phyloP scores from a whole-genome alignment of 2,329 filamentous ascomycete species.

The Cercospora sesami region DNA sequence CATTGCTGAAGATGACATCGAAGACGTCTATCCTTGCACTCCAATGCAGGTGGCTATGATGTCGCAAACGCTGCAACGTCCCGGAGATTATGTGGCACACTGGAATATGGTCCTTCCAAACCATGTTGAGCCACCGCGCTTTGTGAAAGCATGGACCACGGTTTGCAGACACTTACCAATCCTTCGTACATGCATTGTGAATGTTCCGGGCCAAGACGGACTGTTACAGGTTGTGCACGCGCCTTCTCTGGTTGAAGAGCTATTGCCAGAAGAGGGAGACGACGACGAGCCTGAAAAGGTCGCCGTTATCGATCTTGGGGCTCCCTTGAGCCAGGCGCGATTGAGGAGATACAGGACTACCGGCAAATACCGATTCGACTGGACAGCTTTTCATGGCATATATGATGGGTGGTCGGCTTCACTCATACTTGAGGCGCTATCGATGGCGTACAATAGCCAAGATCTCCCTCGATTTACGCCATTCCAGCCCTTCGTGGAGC shows the following conservation, averaged over 20 bases:
- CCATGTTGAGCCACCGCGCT: conserved; percentile 36
- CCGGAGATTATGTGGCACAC: conserved; percentile 56
- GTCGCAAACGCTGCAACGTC: conserved; percentile 53
- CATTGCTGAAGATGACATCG: conserved; percentile 27
- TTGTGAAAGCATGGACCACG: conserved; percentile 42
- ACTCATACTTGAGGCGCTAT: conserved; percentile 39
- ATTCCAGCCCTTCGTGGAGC: conserved; percentile 9
- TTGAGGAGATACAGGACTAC: not conserved
- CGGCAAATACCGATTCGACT: not conserved
- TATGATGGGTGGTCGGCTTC: conserved; percentile 45
- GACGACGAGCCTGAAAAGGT: not conserved
- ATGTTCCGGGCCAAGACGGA: conserved; percentile 14
- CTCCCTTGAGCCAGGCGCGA: not conserved
- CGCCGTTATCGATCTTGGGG: not conserved
- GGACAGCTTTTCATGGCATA: conserved; percentile 40
- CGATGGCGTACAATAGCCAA: not conserved
- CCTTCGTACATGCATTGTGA: conserved; percentile 40
- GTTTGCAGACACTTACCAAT: conserved; percentile 38
- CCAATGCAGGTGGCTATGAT: conserved; percentile 42
- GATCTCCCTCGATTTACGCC: not conserved
- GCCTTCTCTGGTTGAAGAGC: not conserved
- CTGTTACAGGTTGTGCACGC: conserved; percentile 24
- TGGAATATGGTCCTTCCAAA: not conserved
- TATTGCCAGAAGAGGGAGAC: not conserved
- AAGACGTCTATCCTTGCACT: conserved; percentile 53